Base-by-base conservation (phyloP, 345 rosid genomes). In the Salix dunnii region DNA sequence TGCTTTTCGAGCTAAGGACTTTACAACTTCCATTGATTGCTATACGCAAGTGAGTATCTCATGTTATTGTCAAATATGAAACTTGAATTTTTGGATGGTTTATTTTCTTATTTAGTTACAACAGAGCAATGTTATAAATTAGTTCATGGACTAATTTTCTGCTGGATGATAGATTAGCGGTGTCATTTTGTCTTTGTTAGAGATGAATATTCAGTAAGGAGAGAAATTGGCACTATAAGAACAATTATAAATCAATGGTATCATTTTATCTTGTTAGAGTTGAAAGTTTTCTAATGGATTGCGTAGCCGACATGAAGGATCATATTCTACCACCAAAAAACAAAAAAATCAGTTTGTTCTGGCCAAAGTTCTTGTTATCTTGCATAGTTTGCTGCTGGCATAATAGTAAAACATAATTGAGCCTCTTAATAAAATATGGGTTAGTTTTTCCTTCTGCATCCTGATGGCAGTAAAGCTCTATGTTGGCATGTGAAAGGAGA, bases 1-100 rank as follows among this genome's bases (percentile, higher is more conserved):
- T 4, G 96, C 98, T 73, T 96, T 96, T 77, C 89, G 96, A 80
- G 90, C 94, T 2, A 96, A 92, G 84, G 97, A 96, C 85, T 91
- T 89, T 77, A 81, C 84, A 55, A 84, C 85, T 40, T 97, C 97
- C 79, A 85, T 90, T 58, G 93, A 91, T 74, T 89, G 87, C 87
- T 91, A 93, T 76, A 88, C 96, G 67, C 93, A 88, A 87, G 98
- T 90, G 70, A 80, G 86, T 74, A 13, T 27, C 43, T 7, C 12
- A 6, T 71, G 21, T 42, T 7, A 40, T 42, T 11, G 30, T 28
- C 12, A 23, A 71, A 55, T 25, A 13, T 25, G 25, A 21, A 72
- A 49, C 33, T 35, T 6, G 42, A 20, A 28, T 49, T 21, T 36
- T 36, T 7, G 21, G 36, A 18, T 28, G 38, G 16, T 42, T 5